Evolutionary conservation across 2,329 filamentous ascomycete species (phyloP).

Genomic region (Basipetospora sp.): DNA sequence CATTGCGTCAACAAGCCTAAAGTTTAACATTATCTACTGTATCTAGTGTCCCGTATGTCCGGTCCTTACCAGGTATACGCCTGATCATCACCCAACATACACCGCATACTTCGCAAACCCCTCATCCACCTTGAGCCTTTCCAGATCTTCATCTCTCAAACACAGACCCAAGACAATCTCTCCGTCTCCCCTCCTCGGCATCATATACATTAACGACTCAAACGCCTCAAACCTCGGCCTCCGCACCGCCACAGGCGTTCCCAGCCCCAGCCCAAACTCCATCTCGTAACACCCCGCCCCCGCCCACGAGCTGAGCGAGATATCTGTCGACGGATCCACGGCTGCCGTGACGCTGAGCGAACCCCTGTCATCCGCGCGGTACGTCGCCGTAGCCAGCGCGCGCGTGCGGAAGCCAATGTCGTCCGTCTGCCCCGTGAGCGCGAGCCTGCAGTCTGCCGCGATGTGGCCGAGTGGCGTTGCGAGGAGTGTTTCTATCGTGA

Average conservation of each 20-base stretch:
- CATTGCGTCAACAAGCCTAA: too few relatives aligned
- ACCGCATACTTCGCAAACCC: conserved; percentile 18
- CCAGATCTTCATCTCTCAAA: conserved; percentile 32
- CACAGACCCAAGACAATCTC: conserved; percentile 29
- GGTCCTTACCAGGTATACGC: too few relatives aligned
- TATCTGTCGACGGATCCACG: conserved; percentile 24
- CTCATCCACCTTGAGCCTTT: conserved; percentile 25
- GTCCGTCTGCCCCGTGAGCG: conserved; percentile 4
- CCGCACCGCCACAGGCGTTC: conserved; percentile 30
- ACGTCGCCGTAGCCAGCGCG: conserved; percentile 26
- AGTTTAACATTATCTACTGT: too few relatives aligned
- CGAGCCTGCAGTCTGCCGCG: conserved; percentile 24
- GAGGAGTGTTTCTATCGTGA: conserved; percentile 16
- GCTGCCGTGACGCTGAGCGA: conserved; percentile 19
- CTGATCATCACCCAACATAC: conserved; percentile 1
- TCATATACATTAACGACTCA: conserved; percentile 34
- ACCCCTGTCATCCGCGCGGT: conserved; percentile 20
- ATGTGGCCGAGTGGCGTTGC: conserved; percentile 19
- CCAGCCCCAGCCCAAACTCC: conserved; percentile 33
- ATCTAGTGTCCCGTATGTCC: too few relatives aligned
- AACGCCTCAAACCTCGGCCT: conserved; percentile 30
- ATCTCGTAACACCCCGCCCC: conserved; percentile 28
- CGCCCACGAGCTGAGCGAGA: conserved; percentile 41
- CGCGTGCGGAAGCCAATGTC: conserved; percentile 15
- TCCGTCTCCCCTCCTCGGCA: conserved; percentile 29